phyloP scores from a whole-genome alignment of 2,329 filamentous ascomycete genomes.

The Ophiostoma montium region DNA sequence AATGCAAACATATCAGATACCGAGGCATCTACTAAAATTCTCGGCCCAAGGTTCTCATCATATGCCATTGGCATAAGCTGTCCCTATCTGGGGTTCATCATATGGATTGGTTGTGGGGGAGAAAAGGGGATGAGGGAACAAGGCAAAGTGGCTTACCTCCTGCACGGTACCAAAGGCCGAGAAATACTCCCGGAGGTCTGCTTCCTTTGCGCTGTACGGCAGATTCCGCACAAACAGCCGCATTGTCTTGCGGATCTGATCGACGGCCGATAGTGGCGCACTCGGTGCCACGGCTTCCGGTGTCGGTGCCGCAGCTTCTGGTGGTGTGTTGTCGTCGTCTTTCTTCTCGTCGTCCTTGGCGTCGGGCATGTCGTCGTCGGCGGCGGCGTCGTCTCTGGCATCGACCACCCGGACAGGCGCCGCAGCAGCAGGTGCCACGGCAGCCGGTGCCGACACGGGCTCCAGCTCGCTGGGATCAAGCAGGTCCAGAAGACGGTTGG shows the following conservation, averaged over 20 bases:
- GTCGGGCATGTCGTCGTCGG: neutral
- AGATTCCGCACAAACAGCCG: conserved; percentile 84
- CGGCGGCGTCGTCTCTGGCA: conserved; percentile 6
- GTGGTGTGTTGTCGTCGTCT: conserved; percentile 3
- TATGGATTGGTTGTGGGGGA: conserved; percentile 15
- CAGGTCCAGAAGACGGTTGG: conserved; percentile 72
- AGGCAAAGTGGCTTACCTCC: conserved; percentile 63
- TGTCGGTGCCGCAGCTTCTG: neutral
- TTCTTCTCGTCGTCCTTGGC: conserved; percentile 13
- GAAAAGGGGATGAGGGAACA: neutral
- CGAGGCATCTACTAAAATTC: conserved; percentile 99
- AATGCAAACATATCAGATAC: conserved; percentile 44
- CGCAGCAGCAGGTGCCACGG: conserved; percentile 6
- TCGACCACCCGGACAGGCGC: neutral
- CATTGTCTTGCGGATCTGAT: conserved; percentile 55
- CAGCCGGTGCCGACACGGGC: conserved; percentile 6
- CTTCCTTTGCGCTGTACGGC: conserved; percentile 63
- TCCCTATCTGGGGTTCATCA: conserved; percentile 99
- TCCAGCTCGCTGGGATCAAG: conserved; percentile 54
- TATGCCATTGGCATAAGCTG: conserved; percentile 83
- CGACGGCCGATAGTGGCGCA: conserved; percentile 30
- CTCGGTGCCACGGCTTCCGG: neutral
- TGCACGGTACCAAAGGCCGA: conserved; percentile 58
- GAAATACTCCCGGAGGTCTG: conserved; percentile 63
- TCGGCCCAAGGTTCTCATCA: conserved; percentile 83